Base-by-base conservation (phyloP, 495 filamentous ascomycete genomes). In the Letharia columbiana region DNA sequence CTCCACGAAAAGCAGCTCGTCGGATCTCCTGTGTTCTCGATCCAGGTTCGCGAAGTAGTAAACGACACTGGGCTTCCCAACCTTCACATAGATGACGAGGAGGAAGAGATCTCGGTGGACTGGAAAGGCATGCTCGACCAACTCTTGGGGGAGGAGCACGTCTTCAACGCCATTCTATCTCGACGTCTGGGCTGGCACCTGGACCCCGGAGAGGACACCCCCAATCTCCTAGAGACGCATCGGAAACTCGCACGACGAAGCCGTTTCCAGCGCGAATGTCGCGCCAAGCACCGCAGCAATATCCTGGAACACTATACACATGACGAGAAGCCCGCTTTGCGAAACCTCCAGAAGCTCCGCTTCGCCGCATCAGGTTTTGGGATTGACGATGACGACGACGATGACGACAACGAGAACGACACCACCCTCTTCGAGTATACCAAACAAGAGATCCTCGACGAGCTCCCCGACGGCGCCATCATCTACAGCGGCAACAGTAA, bases 141-240 rank as follows among this genome's bases (percentile, higher is more conserved):
- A 33, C 50, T 54, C 50, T 31, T 54, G 50, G 50, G 50, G 28
- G 50, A 54, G 33, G 50, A 54, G 50, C 50, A 54, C 50, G 50
- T 54, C 23, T 54, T 54, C 50, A 54, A 33, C 12, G 33, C 50
- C 13, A 54, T 54, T 33, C 50, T 54, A 54, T 5, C 28, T 31
- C 50, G 33, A 54, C 50, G 50, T 54, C 12, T 54, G 13, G 50
- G 50, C 28, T 54, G 50, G 50, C 50, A 54, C 13, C 23, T 54
- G 28, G 50, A 54, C 28, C 49, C 49, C 12, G 23, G 49, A 52
- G 23, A 28, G n/a, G 50, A 54, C 23, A 31, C 4, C 12, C 23
- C 28, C 0, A 54, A 54, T 15, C 50, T 54, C 2, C 28, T 31
- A 17, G 50, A 33, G 13, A 33, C 50, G 1, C 50, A 54, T 33